Evolutionary conservation across 2,329 filamentous ascomycete species (phyloP).

Genomic region (Lasiodiplodia sp.): DNA sequence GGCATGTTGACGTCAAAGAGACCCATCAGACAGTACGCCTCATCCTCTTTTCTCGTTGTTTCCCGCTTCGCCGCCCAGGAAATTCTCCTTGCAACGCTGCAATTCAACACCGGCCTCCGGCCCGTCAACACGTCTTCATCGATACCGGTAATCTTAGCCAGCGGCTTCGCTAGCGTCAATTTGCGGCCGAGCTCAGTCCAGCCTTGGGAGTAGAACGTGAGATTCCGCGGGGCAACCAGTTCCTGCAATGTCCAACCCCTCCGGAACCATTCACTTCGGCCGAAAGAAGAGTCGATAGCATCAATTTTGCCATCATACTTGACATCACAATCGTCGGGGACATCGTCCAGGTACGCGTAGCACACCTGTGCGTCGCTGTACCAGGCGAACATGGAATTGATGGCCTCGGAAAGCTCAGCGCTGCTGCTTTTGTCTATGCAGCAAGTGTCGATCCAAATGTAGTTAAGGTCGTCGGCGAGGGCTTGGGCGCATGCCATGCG

Average conservation of each 20-base stretch:
- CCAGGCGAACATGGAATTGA: slow-evolving; percentile 36
- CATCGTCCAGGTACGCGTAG: slow-evolving; percentile 32
- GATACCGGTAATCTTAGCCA: no score
- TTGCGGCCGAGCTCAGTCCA: background rate
- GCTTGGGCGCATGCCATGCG: slow-evolving; percentile 27
- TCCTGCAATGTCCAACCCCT: slow-evolving; percentile 30
- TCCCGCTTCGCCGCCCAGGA: no score
- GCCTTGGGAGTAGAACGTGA: slow-evolving; percentile 23
- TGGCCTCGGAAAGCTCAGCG: slow-evolving; percentile 33
- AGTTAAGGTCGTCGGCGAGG: slow-evolving; percentile 30
- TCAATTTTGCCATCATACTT: background rate
- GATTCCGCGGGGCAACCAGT: slow-evolving; percentile 19
- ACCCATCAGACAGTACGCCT: no score
- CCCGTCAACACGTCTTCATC: no score
- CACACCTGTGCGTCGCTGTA: slow-evolving; percentile 32
- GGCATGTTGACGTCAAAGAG: no score
- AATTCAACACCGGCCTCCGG: no score
- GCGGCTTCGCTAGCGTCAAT: no score
- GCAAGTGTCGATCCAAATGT: slow-evolving; percentile 37
- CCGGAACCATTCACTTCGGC: slow-evolving; percentile 17
- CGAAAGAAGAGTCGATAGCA: background rate
- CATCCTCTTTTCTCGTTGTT: no score
- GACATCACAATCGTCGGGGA: background rate
- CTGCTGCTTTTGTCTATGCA: slow-evolving; percentile 34
- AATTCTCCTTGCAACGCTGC: no score